Percentiles rank a stretch among this genome's conserved stretches.
These are phyloP conservation scores for Cystobasidium onofrii DNA, from an alignment of 768 basidiomycete species.

Conservation along the genomic window DNA sequence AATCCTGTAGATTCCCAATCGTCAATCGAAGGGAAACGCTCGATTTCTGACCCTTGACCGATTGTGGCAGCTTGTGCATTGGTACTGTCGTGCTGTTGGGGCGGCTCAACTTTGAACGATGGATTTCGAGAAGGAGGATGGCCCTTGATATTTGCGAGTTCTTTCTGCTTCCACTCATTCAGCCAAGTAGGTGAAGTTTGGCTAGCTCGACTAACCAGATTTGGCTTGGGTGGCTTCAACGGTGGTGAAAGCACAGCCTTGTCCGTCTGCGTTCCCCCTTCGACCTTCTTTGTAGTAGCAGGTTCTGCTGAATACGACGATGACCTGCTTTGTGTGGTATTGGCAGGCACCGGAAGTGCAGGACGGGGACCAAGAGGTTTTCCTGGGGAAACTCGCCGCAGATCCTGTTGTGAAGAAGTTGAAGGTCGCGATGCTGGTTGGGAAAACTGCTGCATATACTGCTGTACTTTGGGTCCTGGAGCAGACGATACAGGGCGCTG, in stretches of 20 bases:
- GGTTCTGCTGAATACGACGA: too few relatives aligned
- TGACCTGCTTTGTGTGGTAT: neutral
- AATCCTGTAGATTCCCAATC: conserved; percentile 6
- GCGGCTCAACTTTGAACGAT: neutral
- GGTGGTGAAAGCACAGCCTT: neutral
- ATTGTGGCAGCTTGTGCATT: conserved; percentile 14
- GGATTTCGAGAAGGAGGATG: neutral
- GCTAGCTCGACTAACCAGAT: conserved; percentile 36
- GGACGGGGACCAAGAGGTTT: conserved; percentile 27
- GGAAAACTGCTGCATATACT: neutral
- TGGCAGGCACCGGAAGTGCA: neutral
- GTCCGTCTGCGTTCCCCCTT: neutral
- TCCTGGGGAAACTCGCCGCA: conserved; percentile 5
- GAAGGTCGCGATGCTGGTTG: neutral
- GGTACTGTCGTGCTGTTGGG: neutral
- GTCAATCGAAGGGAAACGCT: conserved; percentile 2
- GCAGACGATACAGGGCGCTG: neutral
- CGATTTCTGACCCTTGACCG: neutral
- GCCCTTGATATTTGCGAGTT: neutral
- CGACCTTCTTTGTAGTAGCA: neutral
- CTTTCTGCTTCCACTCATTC: conserved; percentile 31
- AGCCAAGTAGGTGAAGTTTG: conserved; percentile 41
- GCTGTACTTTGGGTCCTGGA: neutral
- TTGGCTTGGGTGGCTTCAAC: conserved; percentile 2
- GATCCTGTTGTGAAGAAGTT: neutral